Conservation (phyloP, 208 protist genomes). For the Leishmania turanica region DNA sequence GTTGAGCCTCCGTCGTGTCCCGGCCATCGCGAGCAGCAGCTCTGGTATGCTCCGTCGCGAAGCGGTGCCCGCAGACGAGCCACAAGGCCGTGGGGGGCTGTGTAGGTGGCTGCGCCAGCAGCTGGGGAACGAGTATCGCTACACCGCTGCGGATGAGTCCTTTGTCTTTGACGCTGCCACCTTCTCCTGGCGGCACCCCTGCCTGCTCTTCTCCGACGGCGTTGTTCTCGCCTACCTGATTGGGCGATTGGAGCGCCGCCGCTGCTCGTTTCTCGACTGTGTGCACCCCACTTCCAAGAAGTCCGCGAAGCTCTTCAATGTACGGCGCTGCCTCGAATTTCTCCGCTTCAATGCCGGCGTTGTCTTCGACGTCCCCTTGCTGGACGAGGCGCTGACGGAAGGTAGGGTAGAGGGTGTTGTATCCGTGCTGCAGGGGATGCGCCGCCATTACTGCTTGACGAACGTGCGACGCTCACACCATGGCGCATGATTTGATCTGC, state of each 20-base stretch:
- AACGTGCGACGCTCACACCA: background rate
- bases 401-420: constrained; percentile 50
- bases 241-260: constrained; percentile 55
- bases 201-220: constrained; percentile 72
- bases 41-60: background rate
- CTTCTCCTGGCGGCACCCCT: constrained; percentile 20
- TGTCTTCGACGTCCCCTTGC: constrained; percentile 34
- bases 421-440: constrained; percentile 36
- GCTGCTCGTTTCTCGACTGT: constrained; percentile 64
- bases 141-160: constrained; percentile 52
- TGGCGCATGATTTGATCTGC: background rate
- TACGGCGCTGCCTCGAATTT: constrained; percentile 67
- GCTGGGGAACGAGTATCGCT: constrained; percentile 51
- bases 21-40: background rate
- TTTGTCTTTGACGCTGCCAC: constrained; percentile 34
- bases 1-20: background rate
- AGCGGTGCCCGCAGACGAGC: background rate
- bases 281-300: constrained; percentile 54
- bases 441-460: constrained; percentile 23
- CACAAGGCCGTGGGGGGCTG: constrained; percentile 9
- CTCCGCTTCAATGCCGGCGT: constrained; percentile 50
- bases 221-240: constrained; percentile 73
- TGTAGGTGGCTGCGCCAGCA: constrained; percentile 46
- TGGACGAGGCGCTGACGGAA: constrained; percentile 61
- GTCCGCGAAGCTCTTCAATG: constrained; percentile 75